Evolutionary conservation across 1,284 basidiomycete genomes (phyloP), one percentile per base, ranked within the genome.

Genomic region (Stereum hirsutum): DNA sequence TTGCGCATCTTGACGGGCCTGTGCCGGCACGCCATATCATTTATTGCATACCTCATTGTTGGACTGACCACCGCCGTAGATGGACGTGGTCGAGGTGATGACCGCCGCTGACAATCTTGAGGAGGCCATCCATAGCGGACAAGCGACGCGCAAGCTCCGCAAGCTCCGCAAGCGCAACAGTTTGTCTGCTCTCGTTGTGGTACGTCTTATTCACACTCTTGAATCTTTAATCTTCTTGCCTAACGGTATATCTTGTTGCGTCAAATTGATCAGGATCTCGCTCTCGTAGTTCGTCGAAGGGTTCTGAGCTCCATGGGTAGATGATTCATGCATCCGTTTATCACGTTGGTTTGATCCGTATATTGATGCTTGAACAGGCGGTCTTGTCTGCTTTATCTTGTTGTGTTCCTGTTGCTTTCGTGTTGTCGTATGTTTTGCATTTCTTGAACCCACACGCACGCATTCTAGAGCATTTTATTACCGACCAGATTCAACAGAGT

Each of bases 11-110:
- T n/a, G n/a, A 8, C 8, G 8, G 8, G 10, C 28, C 28, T 10
- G 10, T 30, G n/a, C 28, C n/a, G 28, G 28, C 28, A 30, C 28
- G 28, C n/a, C 28, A 30, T 30, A 8, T 30, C 28, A 30, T n/a
- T 8, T 8, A n/a, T 30, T 30, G 8, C n/a, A n/a, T 8, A 8
- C 28, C 10, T 30, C n/a, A n/a, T 30, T 30, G 8, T 30, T n/a
- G n/a, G 28, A 30, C 28, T 30, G n/a, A 30, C 8, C n/a, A 30
- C n/a, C n/a, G 28, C 10, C n/a, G 28, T 30, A 30, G 28, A 8
- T 30, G 10, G 10, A 48, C 47, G 14, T 49, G 48, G 37, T 21
- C 15, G 11, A 21, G 12, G 35, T 12, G 6, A 12, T 12, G 15
- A 5, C 4, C 15, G 21, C n/a, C 14, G 35, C 21, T 20, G 15